Conservation (phyloP, 176 grass and related monocot species). For the Oryza nivara region DNA sequence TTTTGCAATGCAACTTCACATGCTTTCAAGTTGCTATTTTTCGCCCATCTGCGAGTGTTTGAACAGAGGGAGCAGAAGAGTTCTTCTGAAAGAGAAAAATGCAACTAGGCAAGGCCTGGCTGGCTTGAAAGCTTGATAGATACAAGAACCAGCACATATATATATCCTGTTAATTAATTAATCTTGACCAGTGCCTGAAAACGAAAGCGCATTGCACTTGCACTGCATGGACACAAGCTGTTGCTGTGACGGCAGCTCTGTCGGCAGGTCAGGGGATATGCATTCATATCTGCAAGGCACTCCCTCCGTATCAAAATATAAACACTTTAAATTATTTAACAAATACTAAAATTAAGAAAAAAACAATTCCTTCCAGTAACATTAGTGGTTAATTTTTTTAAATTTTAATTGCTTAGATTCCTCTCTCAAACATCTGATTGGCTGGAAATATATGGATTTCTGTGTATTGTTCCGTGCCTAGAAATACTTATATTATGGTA, state of each 20-base stretch:
- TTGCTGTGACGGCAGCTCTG: slow-evolving; percentile 18
- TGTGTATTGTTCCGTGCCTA: too few relatives aligned
- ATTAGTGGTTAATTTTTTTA: too few relatives aligned
- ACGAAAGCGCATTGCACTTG: neutral
- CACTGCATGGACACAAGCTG: neutral
- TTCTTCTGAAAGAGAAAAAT: neutral
- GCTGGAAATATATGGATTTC: too few relatives aligned
- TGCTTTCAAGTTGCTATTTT: neutral
- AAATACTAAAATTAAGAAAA: too few relatives aligned
- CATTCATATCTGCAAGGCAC: neutral
- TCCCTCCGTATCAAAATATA: too few relatives aligned
- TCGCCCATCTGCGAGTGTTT: neutral
- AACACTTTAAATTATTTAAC: too few relatives aligned
- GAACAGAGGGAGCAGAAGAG: neutral
- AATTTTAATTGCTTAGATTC: too few relatives aligned
- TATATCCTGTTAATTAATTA: neutral
- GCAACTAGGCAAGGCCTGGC: neutral
- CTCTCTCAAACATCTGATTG: too few relatives aligned
- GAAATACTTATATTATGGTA: too few relatives aligned
- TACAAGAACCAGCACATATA: neutral
- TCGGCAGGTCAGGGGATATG: slow-evolving; percentile 41
- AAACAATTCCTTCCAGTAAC: too few relatives aligned
- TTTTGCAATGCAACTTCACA: neutral
- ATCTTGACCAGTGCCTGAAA: slow-evolving; percentile 6
- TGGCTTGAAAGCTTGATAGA: neutral